Percentiles rank a stretch among this genome's conserved stretches.
These are phyloP conservation scores for Ramalina peruviana DNA, from an alignment of 495 filamentous ascomycete species.

Conservation along the genomic window DNA sequence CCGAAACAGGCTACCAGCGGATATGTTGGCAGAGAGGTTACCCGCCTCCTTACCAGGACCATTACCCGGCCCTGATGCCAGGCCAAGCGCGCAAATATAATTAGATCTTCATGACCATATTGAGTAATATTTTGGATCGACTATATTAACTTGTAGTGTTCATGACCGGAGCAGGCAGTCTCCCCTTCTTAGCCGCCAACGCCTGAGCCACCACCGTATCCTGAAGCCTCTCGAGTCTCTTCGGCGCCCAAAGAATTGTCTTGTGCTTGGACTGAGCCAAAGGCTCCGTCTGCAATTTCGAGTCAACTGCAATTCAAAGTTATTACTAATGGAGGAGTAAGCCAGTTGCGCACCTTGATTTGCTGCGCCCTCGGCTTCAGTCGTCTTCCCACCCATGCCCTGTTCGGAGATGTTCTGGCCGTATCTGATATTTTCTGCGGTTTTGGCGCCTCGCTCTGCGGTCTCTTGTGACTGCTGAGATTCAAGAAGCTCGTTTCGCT, in stretches of 20 bases:
- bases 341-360: conserved; percentile 11
- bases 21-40: conserved; percentile 17
- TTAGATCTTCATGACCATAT: conserved; percentile 3
- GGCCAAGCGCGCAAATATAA: neutral
- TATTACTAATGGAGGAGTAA: neutral
- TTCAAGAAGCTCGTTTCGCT: neutral
- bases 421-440: conserved; percentile 36
- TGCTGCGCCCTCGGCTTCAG: conserved; percentile 14
- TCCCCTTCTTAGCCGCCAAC: conserved; percentile 35
- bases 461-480: conserved; percentile 16
- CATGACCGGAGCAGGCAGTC: neutral
- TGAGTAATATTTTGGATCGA: conserved; percentile 1
- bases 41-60: conserved; percentile 6
- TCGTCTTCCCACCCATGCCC: conserved; percentile 27
- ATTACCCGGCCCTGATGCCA: neutral
- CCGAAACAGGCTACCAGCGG: conserved; percentile 48
- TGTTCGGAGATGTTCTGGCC: conserved; percentile 31
- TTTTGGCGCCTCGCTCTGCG: conserved; percentile 23
- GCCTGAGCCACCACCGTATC: conserved; percentile 44
- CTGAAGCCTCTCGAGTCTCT: conserved; percentile 39
- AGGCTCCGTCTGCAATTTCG: conserved; percentile 3
- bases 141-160: neutral
- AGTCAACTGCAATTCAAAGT: neutral
- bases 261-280: conserved; percentile 14
- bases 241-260: conserved; percentile 22